Evolutionary conservation across 768 basidiomycete species (phyloP).

Genomic region (Tylopilus plumbeoviolaceoides): DNA sequence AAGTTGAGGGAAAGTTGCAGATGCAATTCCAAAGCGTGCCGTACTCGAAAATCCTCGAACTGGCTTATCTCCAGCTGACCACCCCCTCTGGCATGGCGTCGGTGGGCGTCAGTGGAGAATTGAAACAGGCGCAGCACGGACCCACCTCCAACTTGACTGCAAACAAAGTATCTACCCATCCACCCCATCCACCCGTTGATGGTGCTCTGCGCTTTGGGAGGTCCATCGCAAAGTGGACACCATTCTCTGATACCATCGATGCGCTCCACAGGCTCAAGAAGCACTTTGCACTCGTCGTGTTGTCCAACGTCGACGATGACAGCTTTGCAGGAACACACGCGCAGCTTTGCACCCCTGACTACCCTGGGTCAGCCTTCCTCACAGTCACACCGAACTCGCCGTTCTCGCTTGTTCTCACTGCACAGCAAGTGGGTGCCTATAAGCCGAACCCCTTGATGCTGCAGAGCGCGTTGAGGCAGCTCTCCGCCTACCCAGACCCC

Average conservation of each 20-base stretch:
- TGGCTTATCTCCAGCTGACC: constrained; percentile 31
- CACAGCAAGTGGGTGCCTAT: constrained; percentile 70
- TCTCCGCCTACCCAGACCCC: constrained; percentile 18
- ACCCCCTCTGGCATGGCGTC: constrained; percentile 34
- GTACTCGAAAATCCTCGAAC: constrained; percentile 58
- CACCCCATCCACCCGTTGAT: not conserved
- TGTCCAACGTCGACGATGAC: constrained; percentile 69
- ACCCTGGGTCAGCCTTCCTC: constrained; percentile 33
- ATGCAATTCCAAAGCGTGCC: constrained; percentile 52
- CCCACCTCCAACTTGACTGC: constrained; percentile 2
- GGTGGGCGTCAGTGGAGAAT: constrained; percentile 27
- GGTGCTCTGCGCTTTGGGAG: constrained; percentile 51
- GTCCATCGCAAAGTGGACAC: constrained; percentile 58
- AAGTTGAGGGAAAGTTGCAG: constrained; percentile 56
- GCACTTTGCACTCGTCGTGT: constrained; percentile 65
- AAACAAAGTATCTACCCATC: not conserved
- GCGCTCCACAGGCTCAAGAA: constrained; percentile 58
- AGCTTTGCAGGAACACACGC: constrained; percentile 61
- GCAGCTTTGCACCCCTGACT: constrained; percentile 34
- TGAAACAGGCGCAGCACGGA: constrained; percentile 18
- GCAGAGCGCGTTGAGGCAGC: constrained; percentile 27
- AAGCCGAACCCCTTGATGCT: constrained; percentile 54
- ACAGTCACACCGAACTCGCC: constrained; percentile 45
- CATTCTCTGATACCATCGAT: constrained; percentile 61
- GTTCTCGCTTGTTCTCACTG: constrained; percentile 65